These are phyloP conservation scores for Clonostachys rosea DNA, from an alignment of 2,329 filamentous ascomycete species.

Conservation along the genomic window DNA sequence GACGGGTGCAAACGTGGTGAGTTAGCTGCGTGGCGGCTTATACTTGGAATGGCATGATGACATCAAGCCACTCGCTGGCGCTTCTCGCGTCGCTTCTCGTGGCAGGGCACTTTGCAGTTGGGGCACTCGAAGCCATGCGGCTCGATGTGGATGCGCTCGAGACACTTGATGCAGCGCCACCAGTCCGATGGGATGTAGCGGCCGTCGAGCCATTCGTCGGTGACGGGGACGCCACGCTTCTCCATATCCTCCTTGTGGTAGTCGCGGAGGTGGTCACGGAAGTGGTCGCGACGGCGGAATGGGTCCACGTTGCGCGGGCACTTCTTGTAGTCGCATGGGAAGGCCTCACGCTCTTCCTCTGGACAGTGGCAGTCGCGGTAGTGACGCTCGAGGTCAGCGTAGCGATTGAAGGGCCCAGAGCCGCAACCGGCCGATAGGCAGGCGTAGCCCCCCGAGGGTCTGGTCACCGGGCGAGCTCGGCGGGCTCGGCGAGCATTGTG, in stretches of 20 bases:
- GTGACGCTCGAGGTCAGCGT: constrained; percentile 51
- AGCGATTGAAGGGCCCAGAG: constrained; percentile 41
- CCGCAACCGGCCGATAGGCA: constrained; percentile 25
- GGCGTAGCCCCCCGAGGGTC: too few relatives aligned
- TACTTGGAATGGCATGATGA: not conserved
- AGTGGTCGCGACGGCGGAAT: constrained; percentile 52
- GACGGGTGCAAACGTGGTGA: too few relatives aligned
- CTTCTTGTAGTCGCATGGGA: constrained; percentile 45
- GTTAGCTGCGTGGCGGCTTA: too few relatives aligned
- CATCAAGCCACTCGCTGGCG: not conserved
- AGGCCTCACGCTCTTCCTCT: constrained; percentile 32
- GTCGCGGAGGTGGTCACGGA: constrained; percentile 50
- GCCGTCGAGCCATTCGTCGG: constrained; percentile 29
- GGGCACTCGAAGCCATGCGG: constrained; percentile 38
- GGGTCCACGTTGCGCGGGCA: constrained; percentile 39
- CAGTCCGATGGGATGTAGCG: constrained; percentile 33
- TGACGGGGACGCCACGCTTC: constrained; percentile 32
- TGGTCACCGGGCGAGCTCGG: constrained; percentile 9
- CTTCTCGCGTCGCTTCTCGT: constrained; percentile 1
- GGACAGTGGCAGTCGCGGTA: constrained; percentile 41
- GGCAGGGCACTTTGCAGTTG: constrained; percentile 27
- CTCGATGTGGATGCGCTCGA: constrained; percentile 35
- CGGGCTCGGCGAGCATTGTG: too few relatives aligned
- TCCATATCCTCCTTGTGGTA: constrained; percentile 50
- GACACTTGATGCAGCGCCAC: constrained; percentile 52